These are phyloP conservation scores for Bryoerythrophyllum caledonicum DNA, from an alignment of 225 moss, liverwort and hornwort genomes.

Conservation along the genomic window DNA sequence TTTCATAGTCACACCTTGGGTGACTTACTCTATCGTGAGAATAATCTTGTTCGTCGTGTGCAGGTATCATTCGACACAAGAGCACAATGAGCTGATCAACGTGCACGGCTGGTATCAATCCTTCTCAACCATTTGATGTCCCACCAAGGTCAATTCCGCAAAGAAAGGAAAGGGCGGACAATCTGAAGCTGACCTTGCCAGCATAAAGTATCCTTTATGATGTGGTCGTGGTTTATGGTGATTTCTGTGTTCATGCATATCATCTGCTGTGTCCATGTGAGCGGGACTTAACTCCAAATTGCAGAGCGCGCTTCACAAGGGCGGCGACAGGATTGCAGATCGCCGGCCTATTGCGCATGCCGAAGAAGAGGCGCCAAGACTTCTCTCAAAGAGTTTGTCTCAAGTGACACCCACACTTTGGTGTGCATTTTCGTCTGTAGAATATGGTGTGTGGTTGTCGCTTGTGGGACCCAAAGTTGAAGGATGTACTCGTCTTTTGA, in stretches of 20 bases:
- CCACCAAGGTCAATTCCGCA: slow-evolving; percentile 29
- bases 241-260: not conserved
- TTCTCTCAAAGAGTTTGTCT: slow-evolving; percentile 69
- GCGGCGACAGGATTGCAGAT: slow-evolving; percentile 94
- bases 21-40: no score
- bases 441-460: not conserved
- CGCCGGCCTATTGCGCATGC: slow-evolving; percentile 82
- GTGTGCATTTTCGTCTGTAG: not conserved
- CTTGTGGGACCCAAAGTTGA: not conserved
- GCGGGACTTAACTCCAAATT: slow-evolving; percentile 36
- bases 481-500: no score
- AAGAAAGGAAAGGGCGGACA: slow-evolving; percentile 38
- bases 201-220: slow-evolving; percentile 65
- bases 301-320: slow-evolving; percentile 85
- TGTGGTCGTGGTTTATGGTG: not conserved
- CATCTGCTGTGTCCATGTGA: not conserved
- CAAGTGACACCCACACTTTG: slow-evolving; percentile 22
- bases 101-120: slow-evolving; percentile 93
- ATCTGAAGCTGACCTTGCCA: slow-evolving; percentile 42
- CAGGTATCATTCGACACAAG: slow-evolving; percentile 72
- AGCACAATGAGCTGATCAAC: slow-evolving; percentile 81
- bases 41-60: not conserved
- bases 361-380: slow-evolving; percentile 92
- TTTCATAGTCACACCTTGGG: no score
- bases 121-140: slow-evolving; percentile 66